Percentiles rank a stretch among this genome's conserved stretches.
These are phyloP conservation scores for Hamamelis virginiana DNA, from an alignment of 164 flowering plant genomes.

Conservation along the genomic window DNA sequence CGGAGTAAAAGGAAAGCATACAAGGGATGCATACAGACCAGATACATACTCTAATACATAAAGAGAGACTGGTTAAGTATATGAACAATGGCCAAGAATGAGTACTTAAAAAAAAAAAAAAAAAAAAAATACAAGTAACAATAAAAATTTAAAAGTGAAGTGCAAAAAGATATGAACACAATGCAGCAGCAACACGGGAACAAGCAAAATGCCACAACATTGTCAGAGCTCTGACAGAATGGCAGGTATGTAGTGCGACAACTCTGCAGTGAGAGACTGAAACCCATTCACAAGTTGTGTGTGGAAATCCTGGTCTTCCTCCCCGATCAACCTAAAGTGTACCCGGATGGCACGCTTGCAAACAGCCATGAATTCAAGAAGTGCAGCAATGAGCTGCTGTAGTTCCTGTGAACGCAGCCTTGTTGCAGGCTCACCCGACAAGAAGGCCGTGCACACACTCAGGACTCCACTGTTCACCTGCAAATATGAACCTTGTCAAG, in stretches of 20 bases:
- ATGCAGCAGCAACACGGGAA: background rate
- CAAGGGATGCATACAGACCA: too few species aligned
- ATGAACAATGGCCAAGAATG: too few species aligned
- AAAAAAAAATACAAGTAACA: background rate
- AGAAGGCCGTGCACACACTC: slow-evolving; percentile 95
- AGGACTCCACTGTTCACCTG: slow-evolving; percentile 98
- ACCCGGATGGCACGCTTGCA: slow-evolving; percentile 97
- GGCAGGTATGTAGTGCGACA: slow-evolving; percentile 97
- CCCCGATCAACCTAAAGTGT: slow-evolving; percentile 92
- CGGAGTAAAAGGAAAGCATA: too few species aligned
- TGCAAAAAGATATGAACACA: background rate
- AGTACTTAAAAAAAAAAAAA: background rate
- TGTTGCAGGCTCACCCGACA: slow-evolving; percentile 98
- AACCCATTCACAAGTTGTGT: slow-evolving; percentile 98
- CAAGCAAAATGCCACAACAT: background rate
- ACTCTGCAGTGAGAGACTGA: slow-evolving; percentile 95
- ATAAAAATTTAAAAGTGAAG: too few species aligned
- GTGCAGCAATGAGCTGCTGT: slow-evolving; percentile 98
- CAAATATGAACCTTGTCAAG: slow-evolving; percentile 5
- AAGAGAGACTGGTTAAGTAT: too few species aligned
- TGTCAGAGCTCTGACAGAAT: slow-evolving; percentile 86
- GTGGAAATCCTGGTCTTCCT: slow-evolving; percentile 98
- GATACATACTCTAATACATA: too few species aligned
- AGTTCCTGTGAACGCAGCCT: slow-evolving; percentile 93
- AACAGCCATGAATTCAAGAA: slow-evolving; percentile 98